Evolutionary conservation across 2,329 filamentous ascomycete genomes (phyloP), one percentile per base, ranked within the genome.

Genomic region (Paecilomyces fulvus): DNA sequence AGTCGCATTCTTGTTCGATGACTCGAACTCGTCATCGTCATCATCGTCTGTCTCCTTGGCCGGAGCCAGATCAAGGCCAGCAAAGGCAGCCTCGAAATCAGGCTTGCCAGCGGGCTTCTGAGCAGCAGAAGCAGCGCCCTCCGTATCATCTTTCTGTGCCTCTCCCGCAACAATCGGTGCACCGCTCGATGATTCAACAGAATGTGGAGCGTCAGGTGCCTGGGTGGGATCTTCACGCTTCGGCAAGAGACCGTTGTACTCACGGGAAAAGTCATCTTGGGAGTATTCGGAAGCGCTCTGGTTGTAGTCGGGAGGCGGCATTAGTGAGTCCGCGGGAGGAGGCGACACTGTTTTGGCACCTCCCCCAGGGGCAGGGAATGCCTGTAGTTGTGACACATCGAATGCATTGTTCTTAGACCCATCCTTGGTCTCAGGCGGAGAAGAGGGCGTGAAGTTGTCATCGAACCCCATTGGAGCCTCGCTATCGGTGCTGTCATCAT

Each of bases 391-490:
- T 63, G 66, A 69, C 58, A 62, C 73, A 61, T 66, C 76, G 58
- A 67, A 74, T 54, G 60, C 68, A 58, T 66, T 67, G 30, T 61
- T 65, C 58, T 64, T 63, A 51, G 64, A 59, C 37, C 64, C 64
- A 23, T 64, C 64, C 49, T 67, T 61, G n/a, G 58, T 58, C 51
- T 63, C 65, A 4, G 65, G 64, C 1, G 78, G 73, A 49, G 76
- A 80, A 30, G 83, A 81, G 12, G 89, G 84, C 0, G 88, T 86
- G 69, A 97, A 97, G 71, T 96, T 87, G 68, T 99, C 94, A 52
- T 95, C 92, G 67, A 97, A 97, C 0, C 92, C 90, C 64, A 75
- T 57, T 30, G 66, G 67, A 6, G 64, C 76, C 48, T 89, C 90
- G 52, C 83, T 83, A 51, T 90, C 89, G 58, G 84, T 88, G 55